Base-by-base conservation (phyloP, 805 yeast genomes). In the Candida sanyiensis region DNA sequence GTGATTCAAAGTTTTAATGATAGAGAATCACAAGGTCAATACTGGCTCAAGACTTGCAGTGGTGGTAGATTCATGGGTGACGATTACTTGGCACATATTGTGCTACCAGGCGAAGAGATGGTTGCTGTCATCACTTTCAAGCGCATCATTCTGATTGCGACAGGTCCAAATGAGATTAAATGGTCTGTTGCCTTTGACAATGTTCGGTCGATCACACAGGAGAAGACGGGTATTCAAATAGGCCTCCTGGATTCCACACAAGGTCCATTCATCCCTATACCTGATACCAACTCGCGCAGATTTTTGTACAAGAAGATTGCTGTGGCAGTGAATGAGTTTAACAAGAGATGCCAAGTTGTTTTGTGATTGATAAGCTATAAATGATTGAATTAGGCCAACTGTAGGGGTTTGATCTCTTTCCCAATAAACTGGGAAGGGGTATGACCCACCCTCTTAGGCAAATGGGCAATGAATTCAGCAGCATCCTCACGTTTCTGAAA, bases 11-110 rank as follows among this genome's bases (percentile, higher is more conserved):
- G 90, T 2, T 93, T 73, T 58, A 73, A 81, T 18, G 76, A 77
- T 44, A 69, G 94, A 40, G 96, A 87, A 47, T 83, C 97, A 0
- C 93, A 88, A 50, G 99, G 99, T 6, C 97, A 90, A 58, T 83
- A 72, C 53, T 86, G 97, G 93, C 67, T 93, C 44, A 89, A 86
- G 61, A 69, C 78, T 7, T 75, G 85, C 17, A 83, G 83, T 51
- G 95, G 94, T 31, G 97, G 97, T 1, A 64, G 73, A 24, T 86
- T 67, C 53, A 72, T 75, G 48, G 66, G 69, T 35, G 97, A 93
- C 51, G 64, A 66, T 16, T 93, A 93, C 52, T 64, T 93, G 39
- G 95, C 96, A 0, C 97, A 93, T 59, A 75, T 84, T 44, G 73
- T 85, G 15, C 66, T 89, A 33, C 80, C 94, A 1, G 94, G 95